Percentiles rank a stretch among this genome's conserved stretches.
Evolutionary conservation across 1,284 basidiomycete genomes (phyloP).

Genomic region (Golubevia pallescens): DNA sequence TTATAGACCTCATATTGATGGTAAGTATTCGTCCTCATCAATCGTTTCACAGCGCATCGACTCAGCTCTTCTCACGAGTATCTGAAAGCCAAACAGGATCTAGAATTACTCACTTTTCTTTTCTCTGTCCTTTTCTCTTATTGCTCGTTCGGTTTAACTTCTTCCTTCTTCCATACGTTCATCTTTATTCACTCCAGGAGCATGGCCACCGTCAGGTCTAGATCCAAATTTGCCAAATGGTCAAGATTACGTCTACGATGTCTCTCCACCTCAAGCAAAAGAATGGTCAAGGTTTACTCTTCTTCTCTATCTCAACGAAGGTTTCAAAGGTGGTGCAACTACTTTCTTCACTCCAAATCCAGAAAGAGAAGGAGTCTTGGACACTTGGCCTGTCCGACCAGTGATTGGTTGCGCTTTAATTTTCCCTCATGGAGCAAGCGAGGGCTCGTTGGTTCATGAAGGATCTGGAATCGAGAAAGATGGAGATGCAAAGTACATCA

Average conservation of each 20-base stretch:
- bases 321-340: constrained; percentile 4
- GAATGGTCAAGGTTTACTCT: constrained; percentile 9
- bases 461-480: constrained; percentile 4
- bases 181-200: background rate
- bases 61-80: too few species aligned
- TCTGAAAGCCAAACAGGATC: too few species aligned
- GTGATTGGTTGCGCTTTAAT: constrained; percentile 4
- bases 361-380: constrained; percentile 4
- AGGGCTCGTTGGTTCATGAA: constrained; percentile 5
- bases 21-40: too few species aligned
- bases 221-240: background rate
- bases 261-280: constrained; percentile 4
- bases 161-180: background rate
- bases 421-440: constrained; percentile 4
- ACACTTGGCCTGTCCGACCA: constrained; percentile 5
- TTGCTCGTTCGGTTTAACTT: too few species aligned
- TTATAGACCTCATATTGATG: constrained; percentile 5
- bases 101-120: too few species aligned
- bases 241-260: constrained; percentile 8
- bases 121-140: background rate
- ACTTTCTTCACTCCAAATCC: constrained; percentile 7
- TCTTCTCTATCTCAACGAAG: constrained; percentile 7
- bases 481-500: constrained; percentile 6
- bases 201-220: constrained; percentile 4
- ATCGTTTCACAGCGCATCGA: too few species aligned